Evolutionary conservation across 257 asterid genomes (phyloP), one percentile per base, ranked within the genome.

Genomic region (Linderniella brevidens): DNA sequence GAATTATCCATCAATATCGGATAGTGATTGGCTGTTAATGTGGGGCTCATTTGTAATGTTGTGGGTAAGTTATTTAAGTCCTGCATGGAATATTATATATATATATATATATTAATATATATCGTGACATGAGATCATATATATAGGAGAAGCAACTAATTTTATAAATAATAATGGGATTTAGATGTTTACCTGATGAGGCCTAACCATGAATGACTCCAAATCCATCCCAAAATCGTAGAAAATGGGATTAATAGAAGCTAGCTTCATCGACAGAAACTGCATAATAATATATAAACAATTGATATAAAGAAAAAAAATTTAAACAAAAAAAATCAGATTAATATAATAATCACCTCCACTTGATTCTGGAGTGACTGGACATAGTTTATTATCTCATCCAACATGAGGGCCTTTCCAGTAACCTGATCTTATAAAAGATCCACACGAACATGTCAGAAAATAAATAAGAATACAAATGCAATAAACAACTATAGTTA

Each of bases 371-470:
- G 93, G 46, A 84, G 72, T 51, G 95, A 84, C 46, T 80, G 93
- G 68, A 84, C 93, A 71, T 84, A 84, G 60, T 81, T 78, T 54
- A 85, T 85, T 35, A 85, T 85, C 64, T 85, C 88, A 76, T 85
- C 96, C 87, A 85, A 71, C 85, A 85, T 69, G 62, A 71, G 87
- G 82, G 96, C 96, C 92, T 85, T 85, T 18, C 96, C 96, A 48
- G 80, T 78, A 50, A 78, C 87, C 95, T 84, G 74, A n/a, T n/a
- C 64, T 40, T 52, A 44, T 58, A 73, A 42, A n/a, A n/a, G n/a
- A n/a, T 17, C 13, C 48, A 25, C 32, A 25, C 6, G 19, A 1
- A 13, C 5, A 9, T 44, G 17, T 13, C 9, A 44, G 17, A 10
- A n/a, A 15, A 13, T 13, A 44, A 13, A 13, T 10, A 7, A 5